A percentile compares a stretch with the other conserved stretches of the same genome.
Evolutionary conservation across 129 eudicot genomes (phyloP).

Genomic region (Silybum marianum): DNA sequence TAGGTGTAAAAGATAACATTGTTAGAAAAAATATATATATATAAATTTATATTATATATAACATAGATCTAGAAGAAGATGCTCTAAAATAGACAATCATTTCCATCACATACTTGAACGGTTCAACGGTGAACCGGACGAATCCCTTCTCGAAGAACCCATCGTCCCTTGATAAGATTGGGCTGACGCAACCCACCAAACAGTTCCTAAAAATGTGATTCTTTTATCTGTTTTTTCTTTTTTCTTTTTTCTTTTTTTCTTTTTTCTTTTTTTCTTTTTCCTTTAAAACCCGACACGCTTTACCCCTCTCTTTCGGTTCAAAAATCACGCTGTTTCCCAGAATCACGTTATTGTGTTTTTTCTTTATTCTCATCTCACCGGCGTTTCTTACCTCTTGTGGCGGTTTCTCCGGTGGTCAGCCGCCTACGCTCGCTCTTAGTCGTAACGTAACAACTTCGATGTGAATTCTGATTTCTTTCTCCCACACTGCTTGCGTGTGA

Average conservation of each 20-base stretch:
- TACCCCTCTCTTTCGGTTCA: not conserved
- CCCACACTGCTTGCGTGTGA: not conserved
- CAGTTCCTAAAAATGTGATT: not conserved
- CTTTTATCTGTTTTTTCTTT: not conserved
- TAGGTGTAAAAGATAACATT: no score
- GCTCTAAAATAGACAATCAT: no score
- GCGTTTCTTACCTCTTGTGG: not conserved
- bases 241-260: no score
- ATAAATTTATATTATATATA: no score
- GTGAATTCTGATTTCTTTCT: not conserved
- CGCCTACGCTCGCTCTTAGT: no score
- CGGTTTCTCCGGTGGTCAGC: not conserved
- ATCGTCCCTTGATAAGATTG: not conserved
- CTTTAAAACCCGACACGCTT: not conserved
- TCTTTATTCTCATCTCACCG: not conserved
- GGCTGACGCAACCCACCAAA: not conserved
- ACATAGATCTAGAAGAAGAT: no score
- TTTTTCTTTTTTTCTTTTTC: no score
- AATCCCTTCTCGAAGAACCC: no score
- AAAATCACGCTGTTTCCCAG: not conserved
- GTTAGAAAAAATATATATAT: no score
- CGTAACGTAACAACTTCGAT: not conserved
- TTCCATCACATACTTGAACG: no score
- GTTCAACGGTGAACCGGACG: no score
- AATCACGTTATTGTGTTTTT: not conserved